These are phyloP conservation scores for Podila epigama DNA, from an alignment of 192 early-diverging fungal species.

Conservation along the genomic window DNA sequence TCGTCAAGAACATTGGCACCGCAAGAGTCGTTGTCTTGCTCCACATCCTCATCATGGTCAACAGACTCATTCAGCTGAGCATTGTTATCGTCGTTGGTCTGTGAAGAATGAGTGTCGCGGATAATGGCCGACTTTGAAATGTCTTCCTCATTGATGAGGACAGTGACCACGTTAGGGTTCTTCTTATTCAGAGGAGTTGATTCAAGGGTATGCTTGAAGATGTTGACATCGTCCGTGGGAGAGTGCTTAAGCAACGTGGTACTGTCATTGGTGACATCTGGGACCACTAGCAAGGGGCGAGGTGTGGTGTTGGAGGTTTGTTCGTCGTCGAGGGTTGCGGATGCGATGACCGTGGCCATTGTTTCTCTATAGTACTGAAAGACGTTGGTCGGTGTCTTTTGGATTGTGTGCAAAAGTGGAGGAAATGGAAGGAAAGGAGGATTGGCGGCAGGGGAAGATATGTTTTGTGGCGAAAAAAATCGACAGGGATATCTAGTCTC, in stretches of 20 bases:
- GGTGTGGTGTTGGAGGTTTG: too few relatives aligned
- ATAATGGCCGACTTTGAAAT: slow-evolving; percentile 13
- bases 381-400: not conserved
- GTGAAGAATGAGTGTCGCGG: not conserved
- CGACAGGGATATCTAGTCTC: too few relatives aligned
- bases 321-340: not conserved
- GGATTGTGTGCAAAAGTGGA: not conserved
- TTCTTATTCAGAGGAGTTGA: not conserved
- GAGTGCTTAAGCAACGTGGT: not conserved
- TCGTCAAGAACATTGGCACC: slow-evolving; percentile 19
- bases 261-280: not conserved
- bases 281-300: too few relatives aligned
- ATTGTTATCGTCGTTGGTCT: too few relatives aligned
- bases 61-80: too few relatives aligned
- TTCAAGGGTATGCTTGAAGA: not conserved
- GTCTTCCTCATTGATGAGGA: slow-evolving; percentile 19
- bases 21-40: slow-evolving; percentile 1
- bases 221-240: too few relatives aligned
- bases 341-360: not conserved
- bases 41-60: slow-evolving; percentile 11
- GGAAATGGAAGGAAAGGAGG: not conserved
- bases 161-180: slow-evolving; percentile 1
- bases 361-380: not conserved
- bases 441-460: not conserved
- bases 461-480: not conserved